A percentile compares a stretch with the other conserved stretches of the same genome.
phyloP scores from a whole-genome alignment of 1,284 basidiomycete genomes.

The Volvariella surrecta region DNA sequence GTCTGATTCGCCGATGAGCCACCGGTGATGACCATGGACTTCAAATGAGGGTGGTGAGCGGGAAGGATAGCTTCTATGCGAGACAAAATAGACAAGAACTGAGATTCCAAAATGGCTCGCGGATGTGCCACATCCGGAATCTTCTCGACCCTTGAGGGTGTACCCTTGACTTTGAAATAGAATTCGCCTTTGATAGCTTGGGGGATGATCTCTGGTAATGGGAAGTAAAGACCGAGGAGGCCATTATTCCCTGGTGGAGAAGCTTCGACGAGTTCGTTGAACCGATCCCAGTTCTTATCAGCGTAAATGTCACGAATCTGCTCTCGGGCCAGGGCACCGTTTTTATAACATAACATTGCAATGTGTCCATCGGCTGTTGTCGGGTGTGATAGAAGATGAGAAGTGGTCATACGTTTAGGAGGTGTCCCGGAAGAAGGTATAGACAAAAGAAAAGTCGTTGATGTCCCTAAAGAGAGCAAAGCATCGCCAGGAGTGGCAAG shows the following conservation, averaged over 20 bases:
- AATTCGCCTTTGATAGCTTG: conserved; percentile 62
- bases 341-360: conserved; percentile 81
- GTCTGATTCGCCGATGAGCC: conserved; percentile 72
- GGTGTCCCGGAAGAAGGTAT: conserved; percentile 51
- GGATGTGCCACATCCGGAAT: conserved; percentile 52
- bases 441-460: conserved; percentile 81
- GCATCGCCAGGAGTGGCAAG: conserved; percentile 80
- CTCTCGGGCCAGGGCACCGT: conserved; percentile 77
- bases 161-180: conserved; percentile 35
- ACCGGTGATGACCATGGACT: conserved; percentile 71
- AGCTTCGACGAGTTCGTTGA: conserved; percentile 59
- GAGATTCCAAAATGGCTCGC: conserved; percentile 81
- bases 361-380: conserved; percentile 53
- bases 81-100: conserved; percentile 73
- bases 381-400: conserved; percentile 67
- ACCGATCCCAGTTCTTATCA: conserved; percentile 56
- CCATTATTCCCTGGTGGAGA: conserved; percentile 56
- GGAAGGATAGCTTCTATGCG: conserved; percentile 65
- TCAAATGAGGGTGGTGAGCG: conserved; percentile 44
- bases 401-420: conserved; percentile 65
- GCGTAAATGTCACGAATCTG: conserved; percentile 69
- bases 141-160: conserved; percentile 21
- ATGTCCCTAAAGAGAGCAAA: conserved; percentile 85
- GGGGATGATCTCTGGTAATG: conserved; percentile 80
- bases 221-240: conserved; percentile 63